Conservation (phyloP, 139 green algal genomes). For the Volvox africanus region DNA sequence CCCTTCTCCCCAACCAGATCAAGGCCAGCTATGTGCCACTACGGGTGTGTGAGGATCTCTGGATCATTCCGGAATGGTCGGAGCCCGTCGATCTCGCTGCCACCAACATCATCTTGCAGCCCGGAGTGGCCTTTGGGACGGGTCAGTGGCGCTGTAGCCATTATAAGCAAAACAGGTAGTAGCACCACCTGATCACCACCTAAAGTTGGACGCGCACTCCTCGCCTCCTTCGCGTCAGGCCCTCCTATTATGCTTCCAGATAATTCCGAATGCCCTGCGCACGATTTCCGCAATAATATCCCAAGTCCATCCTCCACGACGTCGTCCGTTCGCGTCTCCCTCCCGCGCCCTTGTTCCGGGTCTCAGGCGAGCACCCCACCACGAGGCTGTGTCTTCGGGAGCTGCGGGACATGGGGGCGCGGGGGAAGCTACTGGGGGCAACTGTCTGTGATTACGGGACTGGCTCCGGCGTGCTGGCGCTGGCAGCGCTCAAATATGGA, state of each 20-base stretch:
- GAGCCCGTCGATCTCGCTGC: conserved; percentile 58
- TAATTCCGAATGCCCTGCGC: conserved; percentile 75
- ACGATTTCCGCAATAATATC: conserved; percentile 70
- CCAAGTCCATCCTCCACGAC: background rate
- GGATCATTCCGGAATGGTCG: conserved; percentile 81
- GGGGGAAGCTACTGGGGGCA: conserved; percentile 43
- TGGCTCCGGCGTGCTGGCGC: conserved; percentile 86
- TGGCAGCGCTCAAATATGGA: conserved; percentile 80
- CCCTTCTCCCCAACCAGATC: conserved; percentile 19
- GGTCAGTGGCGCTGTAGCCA: conserved; percentile 43
- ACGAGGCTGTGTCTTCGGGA: conserved; percentile 88
- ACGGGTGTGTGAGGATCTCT: conserved; percentile 59
- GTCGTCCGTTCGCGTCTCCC: background rate
- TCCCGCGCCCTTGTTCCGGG: too few species aligned
- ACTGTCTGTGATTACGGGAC: conserved; percentile 82
- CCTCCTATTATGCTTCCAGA: too few species aligned
- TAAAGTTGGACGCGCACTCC: too few species aligned
- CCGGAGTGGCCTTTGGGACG: conserved; percentile 93
- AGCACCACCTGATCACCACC: too few species aligned
- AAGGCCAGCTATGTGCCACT: conserved; percentile 63
- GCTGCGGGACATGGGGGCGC: conserved; percentile 39
- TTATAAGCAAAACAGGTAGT: too few species aligned
- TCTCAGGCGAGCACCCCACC: conserved; percentile 88
- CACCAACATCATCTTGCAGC: conserved; percentile 80
- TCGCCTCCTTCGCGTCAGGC: too few species aligned